A percentile compares a stretch with the other conserved stretches of the same genome.
phyloP scores from a whole-genome alignment of 2,329 filamentous ascomycete species.

The Arthroderma sp. region DNA sequence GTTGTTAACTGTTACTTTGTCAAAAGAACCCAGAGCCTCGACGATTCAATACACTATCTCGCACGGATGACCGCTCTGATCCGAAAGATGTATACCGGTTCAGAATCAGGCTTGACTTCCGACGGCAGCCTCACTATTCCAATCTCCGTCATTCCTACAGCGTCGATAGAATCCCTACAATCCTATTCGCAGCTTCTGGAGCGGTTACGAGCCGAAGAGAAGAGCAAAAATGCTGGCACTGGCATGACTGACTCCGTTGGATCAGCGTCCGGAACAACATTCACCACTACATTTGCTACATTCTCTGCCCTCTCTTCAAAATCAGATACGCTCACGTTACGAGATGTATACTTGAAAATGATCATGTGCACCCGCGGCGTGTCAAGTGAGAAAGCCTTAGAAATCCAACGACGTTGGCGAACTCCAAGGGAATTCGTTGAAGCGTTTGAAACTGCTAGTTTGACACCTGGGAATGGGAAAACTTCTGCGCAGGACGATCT shows the following conservation, averaged over 20 bases:
- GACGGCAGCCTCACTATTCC: constrained; percentile 15
- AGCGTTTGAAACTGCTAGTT: constrained; percentile 45
- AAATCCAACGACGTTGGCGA: constrained; percentile 66
- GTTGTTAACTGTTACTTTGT: constrained; percentile 69
- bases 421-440: constrained; percentile 60
- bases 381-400: constrained; percentile 63
- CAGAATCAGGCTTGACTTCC: constrained; percentile 9
- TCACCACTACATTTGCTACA: constrained; percentile 55
- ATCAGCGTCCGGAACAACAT: constrained; percentile 21
- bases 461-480: constrained; percentile 29
- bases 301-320: constrained; percentile 64
- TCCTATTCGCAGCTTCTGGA: constrained; percentile 54
- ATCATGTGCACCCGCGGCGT: constrained; percentile 67
- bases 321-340: constrained; percentile 57
- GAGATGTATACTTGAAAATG: constrained; percentile 72
- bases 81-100: constrained; percentile 45
- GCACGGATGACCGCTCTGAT: constrained; percentile 58
- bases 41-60: constrained; percentile 66
- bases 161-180: constrained; percentile 41
- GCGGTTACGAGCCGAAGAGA: constrained; percentile 43
- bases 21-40: constrained; percentile 60
- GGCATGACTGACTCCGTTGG: constrained; percentile 38
- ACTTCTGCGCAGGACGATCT: constrained; percentile 48
- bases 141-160: constrained; percentile 53
- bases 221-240: constrained; percentile 37